Evolutionary conservation across 2,329 filamentous ascomycete genomes (phyloP).

Genomic region (Pseudocercospora macadamiae): DNA sequence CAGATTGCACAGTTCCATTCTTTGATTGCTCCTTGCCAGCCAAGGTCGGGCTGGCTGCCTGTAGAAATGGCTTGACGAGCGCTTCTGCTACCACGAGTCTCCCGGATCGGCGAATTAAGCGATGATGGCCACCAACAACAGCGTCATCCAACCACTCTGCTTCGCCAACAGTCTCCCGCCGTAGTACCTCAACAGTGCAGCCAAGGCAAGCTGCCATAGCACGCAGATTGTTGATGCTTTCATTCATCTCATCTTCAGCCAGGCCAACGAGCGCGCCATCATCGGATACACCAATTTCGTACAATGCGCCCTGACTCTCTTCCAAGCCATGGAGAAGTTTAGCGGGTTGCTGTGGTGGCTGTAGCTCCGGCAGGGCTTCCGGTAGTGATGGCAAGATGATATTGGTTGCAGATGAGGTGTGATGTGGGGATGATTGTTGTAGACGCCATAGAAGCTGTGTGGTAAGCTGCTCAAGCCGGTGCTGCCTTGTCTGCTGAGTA

Average conservation of each 20-base stretch:
- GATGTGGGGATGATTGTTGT: conserved; percentile 91
- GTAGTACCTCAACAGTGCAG: conserved; percentile 78
- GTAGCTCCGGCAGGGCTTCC: conserved; percentile 65
- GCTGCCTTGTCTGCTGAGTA: conserved; percentile 73
- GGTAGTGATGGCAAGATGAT: conserved; percentile 76
- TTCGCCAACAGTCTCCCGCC: conserved; percentile 80
- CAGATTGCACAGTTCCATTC: conserved; percentile 5
- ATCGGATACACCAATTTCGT: conserved; percentile 95
- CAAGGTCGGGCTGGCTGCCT: conserved; percentile 25
- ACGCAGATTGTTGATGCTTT: conserved; percentile 81
- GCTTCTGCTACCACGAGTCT: conserved; percentile 89
- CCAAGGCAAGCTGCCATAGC: conserved; percentile 93
- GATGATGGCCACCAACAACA: conserved; percentile 23
- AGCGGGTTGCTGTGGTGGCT: conserved; percentile 55
- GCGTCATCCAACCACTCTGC: conserved; percentile 70
- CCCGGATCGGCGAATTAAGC: conserved; percentile 45
- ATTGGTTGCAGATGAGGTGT: conserved; percentile 76
- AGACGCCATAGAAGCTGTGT: conserved; percentile 94
- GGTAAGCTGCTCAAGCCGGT: conserved; percentile 85
- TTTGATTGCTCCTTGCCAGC: conserved; percentile 8
- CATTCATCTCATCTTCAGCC: conserved; percentile 86
- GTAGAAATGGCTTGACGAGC: conserved; percentile 71
- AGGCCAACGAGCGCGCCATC: conserved; percentile 89
- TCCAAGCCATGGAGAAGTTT: conserved; percentile 75
- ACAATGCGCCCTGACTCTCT: conserved; percentile 88